A percentile compares a stretch with the other conserved stretches of the same genome.
phyloP scores from a whole-genome alignment of 768 basidiomycete species.

The Mrakia blollopis region DNA sequence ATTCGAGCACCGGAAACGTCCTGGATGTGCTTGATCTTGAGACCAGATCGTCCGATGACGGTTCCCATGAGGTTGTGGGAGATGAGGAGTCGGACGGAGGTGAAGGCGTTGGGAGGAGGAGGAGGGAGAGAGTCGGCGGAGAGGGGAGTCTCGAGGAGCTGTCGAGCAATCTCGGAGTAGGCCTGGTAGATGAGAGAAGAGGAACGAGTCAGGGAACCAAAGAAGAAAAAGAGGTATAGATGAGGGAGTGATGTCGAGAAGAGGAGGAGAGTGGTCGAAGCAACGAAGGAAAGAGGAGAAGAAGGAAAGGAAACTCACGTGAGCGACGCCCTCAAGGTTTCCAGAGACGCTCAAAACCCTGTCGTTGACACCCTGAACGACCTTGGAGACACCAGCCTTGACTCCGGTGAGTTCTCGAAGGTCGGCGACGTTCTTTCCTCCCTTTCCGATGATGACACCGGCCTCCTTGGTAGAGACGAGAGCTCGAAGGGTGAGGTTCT shows the following conservation, averaged over 20 bases:
- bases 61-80: constrained; percentile 99
- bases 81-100: constrained; percentile 92
- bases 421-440: constrained; percentile 94
- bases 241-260: neutral
- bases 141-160: constrained; percentile 69
- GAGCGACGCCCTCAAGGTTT: constrained; percentile 83
- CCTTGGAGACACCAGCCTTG: constrained; percentile 98
- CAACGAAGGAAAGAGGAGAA: neutral
- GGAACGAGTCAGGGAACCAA: constrained; percentile 11
- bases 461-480: constrained; percentile 96
- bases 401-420: constrained; percentile 91
- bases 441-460: constrained; percentile 91
- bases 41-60: constrained; percentile 90
- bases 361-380: constrained; percentile 95
- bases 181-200: constrained; percentile 54
- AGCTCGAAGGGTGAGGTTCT: constrained; percentile 73
- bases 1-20: constrained; percentile 93
- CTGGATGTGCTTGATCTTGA: constrained; percentile 99
- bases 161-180: constrained; percentile 88
- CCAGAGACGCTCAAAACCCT: constrained; percentile 93
- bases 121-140: constrained; percentile 65
- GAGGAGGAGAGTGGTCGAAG: neutral
- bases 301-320: constrained; percentile 52
- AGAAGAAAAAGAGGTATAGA: neutral
- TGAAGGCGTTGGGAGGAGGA: constrained; percentile 60